phyloP scores from a whole-genome alignment of 2,329 filamentous ascomycete genomes.

The Epichloe baconii region DNA sequence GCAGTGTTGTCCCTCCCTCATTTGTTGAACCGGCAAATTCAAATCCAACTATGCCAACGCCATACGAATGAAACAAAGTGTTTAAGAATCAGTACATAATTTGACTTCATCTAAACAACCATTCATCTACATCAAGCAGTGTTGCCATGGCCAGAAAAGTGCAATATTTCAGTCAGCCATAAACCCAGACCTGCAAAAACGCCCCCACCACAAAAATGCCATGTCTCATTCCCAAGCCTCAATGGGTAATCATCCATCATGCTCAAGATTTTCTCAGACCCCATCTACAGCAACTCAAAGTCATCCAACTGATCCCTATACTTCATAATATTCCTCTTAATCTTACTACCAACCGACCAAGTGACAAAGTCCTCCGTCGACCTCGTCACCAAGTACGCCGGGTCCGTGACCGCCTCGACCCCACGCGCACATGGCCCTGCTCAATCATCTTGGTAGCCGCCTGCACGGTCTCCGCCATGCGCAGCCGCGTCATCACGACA shows the following conservation, averaged over 20 bases:
- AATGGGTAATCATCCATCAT: neutral
- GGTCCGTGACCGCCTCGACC: constrained; percentile 79
- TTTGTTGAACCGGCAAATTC: no score
- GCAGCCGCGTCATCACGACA: constrained; percentile 78
- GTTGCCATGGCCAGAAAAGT: no score
- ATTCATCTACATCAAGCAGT: no score
- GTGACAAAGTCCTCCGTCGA: constrained; percentile 94
- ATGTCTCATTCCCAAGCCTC: neutral
- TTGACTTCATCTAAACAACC: neutral
- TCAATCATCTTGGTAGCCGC: constrained; percentile 80
- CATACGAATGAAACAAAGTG: no score
- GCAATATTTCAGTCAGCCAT: neutral
- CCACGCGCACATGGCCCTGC: constrained; percentile 85
- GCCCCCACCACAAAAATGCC: neutral
- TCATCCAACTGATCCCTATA: constrained; percentile 93
- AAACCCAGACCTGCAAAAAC: neutral
- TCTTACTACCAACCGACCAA: constrained; percentile 92
- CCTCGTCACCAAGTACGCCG: constrained; percentile 77
- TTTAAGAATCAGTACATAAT: no score
- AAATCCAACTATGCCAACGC: no score
- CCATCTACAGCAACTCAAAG: constrained; percentile 67
- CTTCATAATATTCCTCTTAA: constrained; percentile 90
- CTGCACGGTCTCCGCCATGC: constrained; percentile 86
- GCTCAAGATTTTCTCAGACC: neutral
- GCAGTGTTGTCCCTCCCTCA: neutral